Percentiles rank a stretch among this genome's conserved stretches.
Evolutionary conservation across 495 filamentous ascomycete species (phyloP).

Genomic region (Xylaria sp.): DNA sequence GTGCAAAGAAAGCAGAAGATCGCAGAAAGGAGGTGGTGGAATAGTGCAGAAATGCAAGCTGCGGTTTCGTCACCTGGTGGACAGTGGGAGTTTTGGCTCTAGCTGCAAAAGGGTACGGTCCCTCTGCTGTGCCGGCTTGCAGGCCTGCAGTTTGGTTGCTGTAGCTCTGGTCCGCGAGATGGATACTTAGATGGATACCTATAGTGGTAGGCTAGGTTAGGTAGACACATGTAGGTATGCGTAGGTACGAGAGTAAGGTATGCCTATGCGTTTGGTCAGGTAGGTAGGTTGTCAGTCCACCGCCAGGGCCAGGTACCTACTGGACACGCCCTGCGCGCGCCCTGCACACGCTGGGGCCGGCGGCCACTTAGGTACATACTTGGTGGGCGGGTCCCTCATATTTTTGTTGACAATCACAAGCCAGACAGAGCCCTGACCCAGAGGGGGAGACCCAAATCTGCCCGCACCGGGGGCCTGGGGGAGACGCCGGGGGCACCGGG

Average conservation of each 20-base stretch:
- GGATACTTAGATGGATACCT: too few relatives aligned
- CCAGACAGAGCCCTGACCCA: constrained; percentile 2
- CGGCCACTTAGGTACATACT: not conserved
- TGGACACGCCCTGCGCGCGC: not conserved
- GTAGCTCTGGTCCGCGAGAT: too few relatives aligned
- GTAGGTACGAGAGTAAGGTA: too few relatives aligned
- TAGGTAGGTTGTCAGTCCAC: too few relatives aligned
- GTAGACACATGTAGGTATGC: too few relatives aligned
- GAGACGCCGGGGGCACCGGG: constrained; percentile 12
- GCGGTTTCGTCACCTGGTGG: constrained; percentile 32
- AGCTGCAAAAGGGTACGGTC: constrained; percentile 20
- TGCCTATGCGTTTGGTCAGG: too few relatives aligned
- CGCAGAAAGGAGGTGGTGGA: constrained; percentile 29
- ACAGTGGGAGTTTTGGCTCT: constrained; percentile 31
- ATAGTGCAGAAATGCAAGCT: constrained; percentile 37
- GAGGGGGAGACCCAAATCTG: constrained; percentile 5
- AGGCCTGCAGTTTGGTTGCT: too few relatives aligned
- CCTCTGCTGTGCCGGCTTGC: not conserved
- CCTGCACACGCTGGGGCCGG: not conserved
- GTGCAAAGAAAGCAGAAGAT: constrained; percentile 25
- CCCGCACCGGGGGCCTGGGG: constrained; percentile 21
- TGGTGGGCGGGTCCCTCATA: constrained; percentile 36
- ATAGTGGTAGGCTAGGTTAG: too few relatives aligned
- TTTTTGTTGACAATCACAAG: constrained; percentile 49
- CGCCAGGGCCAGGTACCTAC: too few relatives aligned